Percentiles rank a stretch among this genome's conserved stretches.
Conservation (phyloP, 2,329 filamentous ascomycete genomes). For the Albophoma yamanashiensis region DNA sequence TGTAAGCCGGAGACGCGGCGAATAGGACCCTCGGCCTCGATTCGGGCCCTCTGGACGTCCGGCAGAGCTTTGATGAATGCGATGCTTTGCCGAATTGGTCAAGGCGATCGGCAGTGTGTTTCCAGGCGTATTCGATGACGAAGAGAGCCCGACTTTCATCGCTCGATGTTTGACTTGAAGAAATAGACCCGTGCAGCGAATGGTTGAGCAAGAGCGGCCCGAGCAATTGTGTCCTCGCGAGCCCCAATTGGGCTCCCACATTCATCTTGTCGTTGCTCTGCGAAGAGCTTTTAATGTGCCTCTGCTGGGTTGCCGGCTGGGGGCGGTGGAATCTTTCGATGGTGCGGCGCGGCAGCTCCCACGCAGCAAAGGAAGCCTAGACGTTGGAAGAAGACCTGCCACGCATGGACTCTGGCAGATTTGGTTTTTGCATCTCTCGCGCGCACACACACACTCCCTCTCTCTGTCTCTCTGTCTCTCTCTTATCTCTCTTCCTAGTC, state of each 20-base stretch:
- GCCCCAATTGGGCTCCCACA: neutral
- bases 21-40: neutral
- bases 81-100: neutral
- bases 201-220: neutral
- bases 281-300: constrained; percentile 1
- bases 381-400: constrained; percentile 1
- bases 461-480: constrained; percentile 10
- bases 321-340: neutral
- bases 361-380: neutral
- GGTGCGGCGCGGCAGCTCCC: neutral
- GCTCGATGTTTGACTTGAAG: neutral
- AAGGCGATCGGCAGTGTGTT: neutral
- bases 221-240: neutral
- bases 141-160: neutral
- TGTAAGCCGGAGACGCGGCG: constrained; percentile 32
- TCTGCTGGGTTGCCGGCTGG: neutral
- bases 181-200: constrained; percentile 2
- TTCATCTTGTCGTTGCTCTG: neutral
- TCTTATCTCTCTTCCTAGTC: constrained; percentile 10
- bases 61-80: neutral
- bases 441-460: constrained; percentile 8
- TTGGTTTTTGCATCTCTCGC: constrained; percentile 16
- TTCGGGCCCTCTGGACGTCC: neutral
- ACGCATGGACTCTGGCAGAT: constrained; percentile 12
- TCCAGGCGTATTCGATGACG: neutral